Evolutionary conservation across 225 moss, liverwort and hornwort genomes (phyloP).

Genomic region (Physcomitrellopsis africana): DNA sequence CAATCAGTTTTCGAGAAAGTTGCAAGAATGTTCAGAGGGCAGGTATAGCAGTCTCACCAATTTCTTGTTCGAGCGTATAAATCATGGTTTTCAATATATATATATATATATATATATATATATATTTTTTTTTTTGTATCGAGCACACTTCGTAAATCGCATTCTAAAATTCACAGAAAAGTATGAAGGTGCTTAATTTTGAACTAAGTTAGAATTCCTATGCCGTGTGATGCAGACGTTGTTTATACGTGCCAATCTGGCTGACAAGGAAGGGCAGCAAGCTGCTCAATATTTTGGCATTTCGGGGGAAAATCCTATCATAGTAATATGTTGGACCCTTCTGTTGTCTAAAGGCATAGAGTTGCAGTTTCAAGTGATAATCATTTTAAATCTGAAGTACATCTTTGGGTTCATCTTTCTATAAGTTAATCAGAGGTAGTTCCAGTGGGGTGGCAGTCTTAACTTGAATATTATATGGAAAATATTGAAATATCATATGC

Average conservation of each 20-base stretch:
- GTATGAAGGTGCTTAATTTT: not conserved
- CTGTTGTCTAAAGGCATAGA: conserved; percentile 19
- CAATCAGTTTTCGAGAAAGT: conserved; percentile 50
- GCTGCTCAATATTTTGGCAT: conserved; percentile 50
- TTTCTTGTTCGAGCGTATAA: conserved; percentile 11
- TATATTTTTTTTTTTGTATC: conserved; percentile 1
- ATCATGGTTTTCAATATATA: not conserved
- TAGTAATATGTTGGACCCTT: conserved; percentile 34
- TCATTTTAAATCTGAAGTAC: not conserved
- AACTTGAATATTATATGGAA: too few relatives aligned
- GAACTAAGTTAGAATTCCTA: conserved; percentile 8
- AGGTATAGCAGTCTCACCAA: conserved; percentile 37
- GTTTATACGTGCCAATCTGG: conserved; percentile 47
- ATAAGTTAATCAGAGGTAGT: not conserved
- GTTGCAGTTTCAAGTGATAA: conserved; percentile 10
- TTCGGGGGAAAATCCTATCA: conserved; percentile 40
- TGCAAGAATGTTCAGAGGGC: conserved; percentile 51
- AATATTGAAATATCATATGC: too few relatives aligned
- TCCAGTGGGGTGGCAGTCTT: too few relatives aligned
- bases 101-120: too few relatives aligned
- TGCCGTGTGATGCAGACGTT: conserved; percentile 47
- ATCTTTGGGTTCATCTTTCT: not conserved
- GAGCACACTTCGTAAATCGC: not conserved
- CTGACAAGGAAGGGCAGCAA: conserved; percentile 42
- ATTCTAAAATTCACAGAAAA: not conserved